Base-by-base conservation (phyloP, 2,329 filamentous ascomycete genomes). In the Aspergillus sp. region DNA sequence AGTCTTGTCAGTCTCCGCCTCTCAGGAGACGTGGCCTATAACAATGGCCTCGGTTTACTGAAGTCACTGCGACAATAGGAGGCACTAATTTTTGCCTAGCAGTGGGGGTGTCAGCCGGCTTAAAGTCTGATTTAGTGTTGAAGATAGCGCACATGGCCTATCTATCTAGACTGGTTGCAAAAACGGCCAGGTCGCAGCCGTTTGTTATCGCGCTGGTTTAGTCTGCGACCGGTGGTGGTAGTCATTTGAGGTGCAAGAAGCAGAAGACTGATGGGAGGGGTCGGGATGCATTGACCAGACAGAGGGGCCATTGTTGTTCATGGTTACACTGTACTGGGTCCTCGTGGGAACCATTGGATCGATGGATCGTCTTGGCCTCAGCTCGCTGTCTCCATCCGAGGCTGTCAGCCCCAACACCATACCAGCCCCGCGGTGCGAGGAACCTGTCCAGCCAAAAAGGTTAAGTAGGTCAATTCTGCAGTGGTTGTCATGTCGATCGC, bases 11-110 rank as follows among this genome's bases (percentile, higher is more conserved):
- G 15, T 30, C 23, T 27, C 23, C 47, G 47, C n/a, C 13, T 32
- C 25, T 25, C 10, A 49, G 44, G 47, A 50, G 47, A 50, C 47
- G 47, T 50, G 47, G 47, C 47, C 47, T 50, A 50, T 50, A 27
- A 27, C 5, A 2, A 32, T 50, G 23, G n/a, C 23, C 15, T 30
- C 47, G 47, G 23, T 32, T 3, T 30, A 2, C 5, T 15, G 11
- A 36, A 36, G 32, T 4, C 32, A 36, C 11, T 30, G 15, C 5
- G 25, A 50, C 25, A 17, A 4, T 11, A 15, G 17, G 3, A 30
- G 11, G 44, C 44, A 30, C 44, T 49, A 49, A 49, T 0, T 6
- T 13, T 13, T 49, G 44, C 21, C 47, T 27, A 50, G 47, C 8
- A 32, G 47, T 30, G 47, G 47, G 23, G 47, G 25, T 27, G 47